A percentile compares a stretch with the other conserved stretches of the same genome.
phyloP scores from a whole-genome alignment of 352 stramenopile species.

The Plasmopara halstedii region DNA sequence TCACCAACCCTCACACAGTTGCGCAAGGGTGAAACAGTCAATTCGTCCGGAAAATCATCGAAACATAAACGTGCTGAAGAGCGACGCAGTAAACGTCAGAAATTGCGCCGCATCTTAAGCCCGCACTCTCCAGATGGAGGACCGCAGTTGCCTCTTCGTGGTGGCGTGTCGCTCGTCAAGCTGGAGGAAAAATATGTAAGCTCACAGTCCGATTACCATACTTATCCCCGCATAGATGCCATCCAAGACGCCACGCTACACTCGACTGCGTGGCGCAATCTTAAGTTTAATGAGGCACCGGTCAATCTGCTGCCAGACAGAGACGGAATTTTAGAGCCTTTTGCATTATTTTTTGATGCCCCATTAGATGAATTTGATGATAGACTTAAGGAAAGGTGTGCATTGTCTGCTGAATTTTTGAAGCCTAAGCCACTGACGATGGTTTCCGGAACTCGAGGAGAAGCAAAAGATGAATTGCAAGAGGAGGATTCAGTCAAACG shows the following conservation, averaged over 20 bases:
- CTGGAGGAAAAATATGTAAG: slow-evolving; percentile 10
- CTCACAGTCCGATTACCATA: slow-evolving; percentile 11
- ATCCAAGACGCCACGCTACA: slow-evolving; percentile 40
- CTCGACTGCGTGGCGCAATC: slow-evolving; percentile 56
- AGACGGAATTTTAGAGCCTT: slow-evolving; percentile 22
- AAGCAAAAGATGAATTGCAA: slow-evolving; percentile 15
- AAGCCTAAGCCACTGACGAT: slow-evolving; percentile 17
- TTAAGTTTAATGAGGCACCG: slow-evolving; percentile 26
- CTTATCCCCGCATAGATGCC: slow-evolving; percentile 28
- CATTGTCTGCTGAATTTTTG: slow-evolving; percentile 13
- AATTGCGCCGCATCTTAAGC: slow-evolving; percentile 35
- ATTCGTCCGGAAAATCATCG: slow-evolving; percentile 9
- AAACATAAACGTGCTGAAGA: slow-evolving; percentile 49
- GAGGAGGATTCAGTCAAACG: slow-evolving; percentile 25
- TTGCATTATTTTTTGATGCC: slow-evolving; percentile 25
- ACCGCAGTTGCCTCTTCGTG: slow-evolving; percentile 13
- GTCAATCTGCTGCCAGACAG: slow-evolving; percentile 34
- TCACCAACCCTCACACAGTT: slow-evolving; percentile 3
- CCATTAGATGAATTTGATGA: slow-evolving; percentile 36
- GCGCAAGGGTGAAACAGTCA: slow-evolving; percentile 38
- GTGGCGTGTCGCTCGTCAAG: slow-evolving; percentile 14
- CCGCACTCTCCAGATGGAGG: slow-evolving; percentile 37
- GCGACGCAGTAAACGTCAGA: slow-evolving; percentile 39
- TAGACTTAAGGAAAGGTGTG: slow-evolving; percentile 24
- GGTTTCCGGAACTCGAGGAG: slow-evolving; percentile 12